These are phyloP conservation scores for Starmerella bacillaris DNA, from an alignment of 805 yeast species.

Conservation along the genomic window DNA sequence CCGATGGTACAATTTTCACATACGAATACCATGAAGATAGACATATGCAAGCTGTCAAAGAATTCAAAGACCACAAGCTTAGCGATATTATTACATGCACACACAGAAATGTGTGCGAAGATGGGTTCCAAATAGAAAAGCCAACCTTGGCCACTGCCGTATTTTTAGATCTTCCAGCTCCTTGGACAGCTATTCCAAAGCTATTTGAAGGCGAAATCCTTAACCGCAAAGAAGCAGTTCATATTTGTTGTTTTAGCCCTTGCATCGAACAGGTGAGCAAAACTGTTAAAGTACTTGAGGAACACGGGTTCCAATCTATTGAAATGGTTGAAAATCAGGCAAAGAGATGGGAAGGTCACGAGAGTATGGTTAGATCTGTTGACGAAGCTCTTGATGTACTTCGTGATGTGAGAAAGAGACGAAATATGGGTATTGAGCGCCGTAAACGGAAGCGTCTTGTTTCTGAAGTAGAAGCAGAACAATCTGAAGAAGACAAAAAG, in stretches of 20 bases:
- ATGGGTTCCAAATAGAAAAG: constrained; percentile 41
- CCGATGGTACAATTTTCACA: constrained; percentile 51
- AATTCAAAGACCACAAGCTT: constrained; percentile 58
- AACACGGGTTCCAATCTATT: constrained; percentile 63
- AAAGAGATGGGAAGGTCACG: constrained; percentile 73
- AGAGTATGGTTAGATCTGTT: constrained; percentile 65
- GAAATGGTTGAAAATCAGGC: constrained; percentile 88
- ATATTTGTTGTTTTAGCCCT: constrained; percentile 90
- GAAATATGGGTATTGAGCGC: constrained; percentile 32
- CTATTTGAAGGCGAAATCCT: constrained; percentile 24
- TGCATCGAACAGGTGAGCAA: constrained; percentile 93
- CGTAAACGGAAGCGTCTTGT: constrained; percentile 18
- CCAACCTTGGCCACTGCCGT: constrained; percentile 40
- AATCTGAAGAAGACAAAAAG: constrained; percentile 16
- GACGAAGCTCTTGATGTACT: constrained; percentile 67
- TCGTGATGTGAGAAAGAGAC: constrained; percentile 55
- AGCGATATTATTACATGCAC: constrained; percentile 43
- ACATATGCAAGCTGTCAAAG: constrained; percentile 57
- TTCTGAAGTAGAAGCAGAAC: constrained; percentile 11
- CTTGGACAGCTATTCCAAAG: constrained; percentile 87
- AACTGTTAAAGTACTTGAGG: constrained; percentile 57
- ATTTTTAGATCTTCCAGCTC: constrained; percentile 85
- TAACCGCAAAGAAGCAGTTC: constrained; percentile 28
- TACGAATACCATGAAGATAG: constrained; percentile 85
- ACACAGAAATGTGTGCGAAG: constrained; percentile 81